These are phyloP conservation scores for Aspergillus quadricinctus DNA, from an alignment of 2,329 filamentous ascomycete species.

Conservation along the genomic window DNA sequence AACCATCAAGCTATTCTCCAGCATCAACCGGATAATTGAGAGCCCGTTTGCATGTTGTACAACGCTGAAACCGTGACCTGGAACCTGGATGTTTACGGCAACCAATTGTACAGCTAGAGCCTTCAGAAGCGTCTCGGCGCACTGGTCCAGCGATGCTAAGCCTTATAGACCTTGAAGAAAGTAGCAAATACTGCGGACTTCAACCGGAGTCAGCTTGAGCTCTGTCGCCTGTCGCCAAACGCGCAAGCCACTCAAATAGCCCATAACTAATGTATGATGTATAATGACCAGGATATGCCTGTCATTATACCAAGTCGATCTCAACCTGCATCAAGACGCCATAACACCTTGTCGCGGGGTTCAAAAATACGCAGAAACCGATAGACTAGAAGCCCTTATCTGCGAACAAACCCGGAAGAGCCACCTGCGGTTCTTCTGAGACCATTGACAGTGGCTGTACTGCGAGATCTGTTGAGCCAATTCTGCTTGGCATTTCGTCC, in stretches of 20 bases:
- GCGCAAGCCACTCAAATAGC: background rate
- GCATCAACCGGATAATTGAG: background rate
- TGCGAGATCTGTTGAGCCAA: constrained; percentile 37
- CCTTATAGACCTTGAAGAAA: background rate
- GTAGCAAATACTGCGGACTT: background rate
- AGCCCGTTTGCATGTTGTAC: background rate
- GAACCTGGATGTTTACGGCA: background rate
- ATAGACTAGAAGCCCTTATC: constrained; percentile 12
- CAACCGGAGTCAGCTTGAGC: background rate
- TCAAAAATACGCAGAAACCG: background rate
- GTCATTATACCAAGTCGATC: background rate
- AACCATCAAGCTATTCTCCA: background rate
- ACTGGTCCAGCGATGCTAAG: background rate
- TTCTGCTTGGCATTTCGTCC: constrained; percentile 35
- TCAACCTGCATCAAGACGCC: background rate
- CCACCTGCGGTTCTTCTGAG: constrained; percentile 35
- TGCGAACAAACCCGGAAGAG: constrained; percentile 35
- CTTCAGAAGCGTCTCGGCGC: no score
- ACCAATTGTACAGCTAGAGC: background rate
- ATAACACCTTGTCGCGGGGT: background rate
- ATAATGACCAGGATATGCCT: background rate
- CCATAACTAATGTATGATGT: background rate
- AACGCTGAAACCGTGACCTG: background rate
- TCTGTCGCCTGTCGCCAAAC: background rate
- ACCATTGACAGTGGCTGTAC: constrained; percentile 29